Conservation (phyloP, 2,329 filamentous ascomycete species). For the Pseudocercospora vitis region DNA sequence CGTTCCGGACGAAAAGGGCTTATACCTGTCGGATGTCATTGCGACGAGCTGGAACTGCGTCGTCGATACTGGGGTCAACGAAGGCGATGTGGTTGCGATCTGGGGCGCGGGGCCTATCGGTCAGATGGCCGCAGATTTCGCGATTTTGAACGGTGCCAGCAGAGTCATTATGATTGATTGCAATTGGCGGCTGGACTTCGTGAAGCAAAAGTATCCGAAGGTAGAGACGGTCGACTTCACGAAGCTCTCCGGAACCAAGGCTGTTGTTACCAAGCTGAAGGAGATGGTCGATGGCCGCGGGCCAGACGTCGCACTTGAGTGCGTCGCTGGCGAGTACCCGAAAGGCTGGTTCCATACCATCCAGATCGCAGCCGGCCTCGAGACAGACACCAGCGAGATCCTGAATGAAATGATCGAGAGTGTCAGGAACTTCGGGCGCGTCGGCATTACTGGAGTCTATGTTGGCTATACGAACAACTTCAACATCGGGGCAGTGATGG, state of each 20-base stretch:
- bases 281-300: slow-evolving; percentile 68
- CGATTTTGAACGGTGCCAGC: slow-evolving; percentile 69
- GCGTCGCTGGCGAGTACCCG: slow-evolving; percentile 62
- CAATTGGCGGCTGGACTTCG: slow-evolving; percentile 67
- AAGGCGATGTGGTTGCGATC: slow-evolving; percentile 74
- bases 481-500: slow-evolving; percentile 81
- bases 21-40: slow-evolving; percentile 80
- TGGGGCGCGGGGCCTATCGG: slow-evolving; percentile 89
- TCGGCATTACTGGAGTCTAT: slow-evolving; percentile 73
- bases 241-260: slow-evolving; percentile 58
- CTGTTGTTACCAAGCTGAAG: slow-evolving; percentile 70
- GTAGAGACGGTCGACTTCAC: slow-evolving; percentile 70
- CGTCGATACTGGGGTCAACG: slow-evolving; percentile 77
- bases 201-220: slow-evolving; percentile 64
- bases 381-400: slow-evolving; percentile 82
- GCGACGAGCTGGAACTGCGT: slow-evolving; percentile 78
- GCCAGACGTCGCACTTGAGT: slow-evolving; percentile 73
- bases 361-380: slow-evolving; percentile 63
- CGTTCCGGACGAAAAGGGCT: slow-evolving; percentile 79
- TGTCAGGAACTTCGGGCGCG: slow-evolving; percentile 70
- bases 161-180: slow-evolving; percentile 79
- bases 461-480: slow-evolving; percentile 73
- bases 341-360: slow-evolving; percentile 63
- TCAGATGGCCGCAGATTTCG: slow-evolving; percentile 69
- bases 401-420: slow-evolving; percentile 76